Evolutionary conservation across 352 stramenopile species (phyloP).

Genomic region (Phytophthora pseudosyringae): DNA sequence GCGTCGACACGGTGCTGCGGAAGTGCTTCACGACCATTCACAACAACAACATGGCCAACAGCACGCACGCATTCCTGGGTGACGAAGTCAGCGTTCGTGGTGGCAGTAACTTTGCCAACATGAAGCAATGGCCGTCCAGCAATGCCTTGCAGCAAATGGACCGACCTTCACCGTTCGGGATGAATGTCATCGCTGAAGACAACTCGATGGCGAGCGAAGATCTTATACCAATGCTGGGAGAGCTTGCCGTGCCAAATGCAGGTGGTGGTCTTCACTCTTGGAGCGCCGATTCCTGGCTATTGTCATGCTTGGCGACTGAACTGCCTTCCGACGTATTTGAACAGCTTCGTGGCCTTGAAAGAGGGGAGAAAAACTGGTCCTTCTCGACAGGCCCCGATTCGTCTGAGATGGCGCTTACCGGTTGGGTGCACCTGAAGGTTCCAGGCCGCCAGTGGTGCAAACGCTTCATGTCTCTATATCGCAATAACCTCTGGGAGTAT

Average conservation of each 20-base stretch:
- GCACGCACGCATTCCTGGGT: constrained; percentile 82
- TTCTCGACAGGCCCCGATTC: constrained; percentile 20
- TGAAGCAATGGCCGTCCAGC: constrained; percentile 45
- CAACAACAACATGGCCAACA: constrained; percentile 87
- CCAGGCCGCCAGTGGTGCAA: constrained; percentile 71
- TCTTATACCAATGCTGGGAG: constrained; percentile 45
- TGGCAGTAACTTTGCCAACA: constrained; percentile 51
- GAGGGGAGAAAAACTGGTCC: constrained; percentile 29
- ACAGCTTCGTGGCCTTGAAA: constrained; percentile 42
- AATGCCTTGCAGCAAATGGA: constrained; percentile 36
- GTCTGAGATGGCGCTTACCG: constrained; percentile 34
- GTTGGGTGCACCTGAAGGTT: constrained; percentile 72
- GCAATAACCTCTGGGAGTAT: constrained; percentile 83
- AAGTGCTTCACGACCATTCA: constrained; percentile 89
- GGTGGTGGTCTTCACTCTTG: constrained; percentile 44
- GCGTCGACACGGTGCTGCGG: constrained; percentile 78
- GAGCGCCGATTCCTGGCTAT: constrained; percentile 65
- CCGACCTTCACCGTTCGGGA: constrained; percentile 63
- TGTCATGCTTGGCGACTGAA: constrained; percentile 70
- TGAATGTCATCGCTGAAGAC: constrained; percentile 77
- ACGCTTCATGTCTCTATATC: constrained; percentile 70
- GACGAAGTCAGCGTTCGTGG: constrained; percentile 88
- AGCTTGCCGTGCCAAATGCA: constrained; percentile 35
- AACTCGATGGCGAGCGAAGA: constrained; percentile 49
- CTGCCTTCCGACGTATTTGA: constrained; percentile 70